These are phyloP conservation scores for Silene coronaria DNA, from an alignment of 179 eudicot species.

Conservation along the genomic window DNA sequence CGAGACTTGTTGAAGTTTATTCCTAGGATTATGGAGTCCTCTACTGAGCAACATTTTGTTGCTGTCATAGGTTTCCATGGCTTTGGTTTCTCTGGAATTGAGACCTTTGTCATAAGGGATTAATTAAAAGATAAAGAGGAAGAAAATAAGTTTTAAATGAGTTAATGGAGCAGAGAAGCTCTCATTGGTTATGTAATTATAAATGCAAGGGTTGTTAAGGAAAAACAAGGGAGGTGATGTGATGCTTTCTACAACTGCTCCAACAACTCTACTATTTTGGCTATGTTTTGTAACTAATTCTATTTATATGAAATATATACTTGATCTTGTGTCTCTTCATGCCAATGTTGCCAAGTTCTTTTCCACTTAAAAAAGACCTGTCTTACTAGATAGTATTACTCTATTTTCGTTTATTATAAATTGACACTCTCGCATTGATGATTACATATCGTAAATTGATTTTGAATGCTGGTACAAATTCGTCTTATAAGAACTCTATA, in stretches of 20 bases:
- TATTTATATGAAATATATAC: constrained; percentile 9
- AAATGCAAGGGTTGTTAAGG: background rate
- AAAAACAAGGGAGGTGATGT: constrained; percentile 19
- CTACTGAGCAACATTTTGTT: constrained; percentile 62
- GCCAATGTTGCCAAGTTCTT: background rate
- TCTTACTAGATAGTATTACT: constrained; percentile 2
- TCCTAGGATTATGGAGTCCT: constrained; percentile 52
- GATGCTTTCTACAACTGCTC: constrained; percentile 56
- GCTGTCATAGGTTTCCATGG: constrained; percentile 73
- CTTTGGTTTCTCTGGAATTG: constrained; percentile 18
- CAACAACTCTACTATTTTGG: constrained; percentile 70
- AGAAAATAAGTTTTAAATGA: background rate
- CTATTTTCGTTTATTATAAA: background rate
- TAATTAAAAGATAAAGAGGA: too few relatives aligned
- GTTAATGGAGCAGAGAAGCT: constrained; percentile 10
- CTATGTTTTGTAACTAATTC: constrained; percentile 15
- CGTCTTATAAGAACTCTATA: too few relatives aligned
- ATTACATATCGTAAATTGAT: too few relatives aligned
- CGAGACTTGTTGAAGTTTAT: constrained; percentile 25
- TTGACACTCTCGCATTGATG: too few relatives aligned
- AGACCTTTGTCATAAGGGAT: constrained; percentile 34
- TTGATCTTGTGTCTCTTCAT: constrained; percentile 21
- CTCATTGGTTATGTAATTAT: constrained; percentile 12
- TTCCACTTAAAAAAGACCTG: background rate
- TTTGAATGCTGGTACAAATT: too few relatives aligned